Evolutionary conservation across 768 basidiomycete species (phyloP).

Genomic region (Peribolospora kevripleyi): DNA sequence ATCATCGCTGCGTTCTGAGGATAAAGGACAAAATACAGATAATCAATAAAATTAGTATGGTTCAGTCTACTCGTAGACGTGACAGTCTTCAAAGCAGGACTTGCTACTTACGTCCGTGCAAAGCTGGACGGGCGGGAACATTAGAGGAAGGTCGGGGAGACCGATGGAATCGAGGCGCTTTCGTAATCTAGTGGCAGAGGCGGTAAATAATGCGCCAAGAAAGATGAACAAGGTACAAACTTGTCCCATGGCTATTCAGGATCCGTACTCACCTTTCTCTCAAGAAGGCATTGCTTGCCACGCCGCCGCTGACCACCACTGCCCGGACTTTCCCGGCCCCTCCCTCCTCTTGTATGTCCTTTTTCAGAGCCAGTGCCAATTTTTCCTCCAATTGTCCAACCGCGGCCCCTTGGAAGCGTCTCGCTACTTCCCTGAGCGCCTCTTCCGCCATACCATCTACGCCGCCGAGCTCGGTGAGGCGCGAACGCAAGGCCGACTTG

Average conservation of each 20-base stretch:
- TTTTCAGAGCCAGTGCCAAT: constrained; percentile 4
- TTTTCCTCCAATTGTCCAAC: constrained; percentile 50
- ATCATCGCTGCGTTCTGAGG: constrained; percentile 65
- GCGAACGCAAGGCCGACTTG: constrained; percentile 40
- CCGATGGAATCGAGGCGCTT: constrained; percentile 5
- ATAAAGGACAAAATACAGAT: neutral
- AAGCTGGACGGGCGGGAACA: constrained; percentile 45
- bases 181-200: neutral
- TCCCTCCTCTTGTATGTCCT: no score
- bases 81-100: no score
- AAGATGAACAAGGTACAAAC: neutral
- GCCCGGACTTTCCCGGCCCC: constrained; percentile 21
- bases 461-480: constrained; percentile 26
- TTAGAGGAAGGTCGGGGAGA: constrained; percentile 6
- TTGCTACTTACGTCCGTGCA: constrained; percentile 38
- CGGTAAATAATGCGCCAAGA: neutral
- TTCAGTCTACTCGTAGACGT: constrained; percentile 3
- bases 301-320: constrained; percentile 68
- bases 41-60: neutral
- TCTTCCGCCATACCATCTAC: constrained; percentile 13
- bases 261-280: constrained; percentile 29
- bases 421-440: constrained; percentile 28
- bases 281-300: constrained; percentile 56
- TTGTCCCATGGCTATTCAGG: no score
- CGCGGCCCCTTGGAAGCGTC: constrained; percentile 46